These are phyloP conservation scores for Polygonum aviculare DNA, from an alignment of 148 eudicot species.

Conservation along the genomic window DNA sequence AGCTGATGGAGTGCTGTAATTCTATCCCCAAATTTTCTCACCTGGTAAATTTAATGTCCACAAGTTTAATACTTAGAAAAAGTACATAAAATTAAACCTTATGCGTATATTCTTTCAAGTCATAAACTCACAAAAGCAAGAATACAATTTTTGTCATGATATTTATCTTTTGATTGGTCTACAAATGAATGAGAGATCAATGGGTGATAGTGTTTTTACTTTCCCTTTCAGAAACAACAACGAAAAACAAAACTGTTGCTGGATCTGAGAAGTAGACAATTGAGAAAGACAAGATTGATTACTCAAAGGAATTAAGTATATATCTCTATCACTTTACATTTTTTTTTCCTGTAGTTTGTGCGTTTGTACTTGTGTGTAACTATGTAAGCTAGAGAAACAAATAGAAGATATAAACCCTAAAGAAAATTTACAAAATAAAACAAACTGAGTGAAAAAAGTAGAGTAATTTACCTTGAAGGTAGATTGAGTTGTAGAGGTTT, in stretches of 20 bases:
- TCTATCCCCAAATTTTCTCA: conserved; percentile 12
- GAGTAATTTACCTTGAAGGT: conserved; percentile 54
- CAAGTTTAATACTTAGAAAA: background rate
- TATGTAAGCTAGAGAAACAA: background rate
- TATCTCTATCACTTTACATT: background rate
- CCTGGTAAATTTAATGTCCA: background rate
- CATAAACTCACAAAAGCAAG: conserved; percentile 9
- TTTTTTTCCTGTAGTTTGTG: background rate
- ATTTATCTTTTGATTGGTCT: background rate
- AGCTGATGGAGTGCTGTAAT: conserved; percentile 8
- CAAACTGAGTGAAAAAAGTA: background rate
- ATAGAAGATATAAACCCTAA: background rate
- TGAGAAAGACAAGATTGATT: conserved; percentile 6
- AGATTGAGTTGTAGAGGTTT: conserved; percentile 54
- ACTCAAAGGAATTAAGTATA: background rate
- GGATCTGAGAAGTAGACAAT: conserved; percentile 11
- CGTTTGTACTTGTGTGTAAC: conserved; percentile 1
- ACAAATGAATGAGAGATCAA: background rate
- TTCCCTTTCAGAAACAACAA: background rate
- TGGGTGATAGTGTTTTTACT: background rate
- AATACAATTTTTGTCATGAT: background rate
- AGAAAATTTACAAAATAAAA: background rate
- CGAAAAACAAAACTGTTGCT: background rate
- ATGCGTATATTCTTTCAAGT: background rate
- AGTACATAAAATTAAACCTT: background rate